phyloP scores from a whole-genome alignment of 129 eudicot species.

The Scalesia atractyloides region DNA sequence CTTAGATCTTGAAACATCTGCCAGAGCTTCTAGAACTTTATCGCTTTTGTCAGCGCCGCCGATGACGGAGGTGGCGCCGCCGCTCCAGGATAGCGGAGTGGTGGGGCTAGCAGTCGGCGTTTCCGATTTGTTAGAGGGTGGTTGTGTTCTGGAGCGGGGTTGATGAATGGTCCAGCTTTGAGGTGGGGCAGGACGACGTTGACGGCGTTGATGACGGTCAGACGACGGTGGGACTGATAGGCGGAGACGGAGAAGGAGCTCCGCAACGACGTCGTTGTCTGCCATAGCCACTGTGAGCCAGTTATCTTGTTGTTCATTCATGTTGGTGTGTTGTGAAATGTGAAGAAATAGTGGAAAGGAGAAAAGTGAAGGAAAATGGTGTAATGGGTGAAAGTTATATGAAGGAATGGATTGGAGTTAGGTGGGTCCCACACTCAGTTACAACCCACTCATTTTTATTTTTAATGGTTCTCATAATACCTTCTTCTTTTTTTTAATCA shows the following conservation, averaged over 20 bases:
- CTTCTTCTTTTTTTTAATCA: background rate
- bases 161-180: conserved; percentile 65
- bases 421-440: conserved; percentile 42
- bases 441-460: conserved; percentile 31
- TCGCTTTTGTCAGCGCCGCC: conserved; percentile 27
- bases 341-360: conserved; percentile 8
- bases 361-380: conserved; percentile 19
- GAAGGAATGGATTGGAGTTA: conserved; percentile 43
- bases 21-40: too few relatives aligned
- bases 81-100: conserved; percentile 76
- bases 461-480: conserved; percentile 11
- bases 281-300: conserved; percentile 47
- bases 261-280: conserved; percentile 45
- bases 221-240: conserved; percentile 31
- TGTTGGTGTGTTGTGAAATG: conserved; percentile 15
- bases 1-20: conserved; percentile 58
- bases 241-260: conserved; percentile 46
- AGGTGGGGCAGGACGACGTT: conserved; percentile 26
- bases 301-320: conserved; percentile 35
- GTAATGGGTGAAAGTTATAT: conserved; percentile 38
- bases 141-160: conserved; percentile 54
- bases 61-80: conserved; percentile 52
- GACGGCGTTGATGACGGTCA: background rate
- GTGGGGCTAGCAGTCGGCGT: conserved; percentile 58
- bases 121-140: conserved; percentile 23